A percentile compares a stretch with the other conserved stretches of the same genome.
phyloP scores from a whole-genome alignment of 163 green algal species.

The Scenedesmus sp. region DNA sequence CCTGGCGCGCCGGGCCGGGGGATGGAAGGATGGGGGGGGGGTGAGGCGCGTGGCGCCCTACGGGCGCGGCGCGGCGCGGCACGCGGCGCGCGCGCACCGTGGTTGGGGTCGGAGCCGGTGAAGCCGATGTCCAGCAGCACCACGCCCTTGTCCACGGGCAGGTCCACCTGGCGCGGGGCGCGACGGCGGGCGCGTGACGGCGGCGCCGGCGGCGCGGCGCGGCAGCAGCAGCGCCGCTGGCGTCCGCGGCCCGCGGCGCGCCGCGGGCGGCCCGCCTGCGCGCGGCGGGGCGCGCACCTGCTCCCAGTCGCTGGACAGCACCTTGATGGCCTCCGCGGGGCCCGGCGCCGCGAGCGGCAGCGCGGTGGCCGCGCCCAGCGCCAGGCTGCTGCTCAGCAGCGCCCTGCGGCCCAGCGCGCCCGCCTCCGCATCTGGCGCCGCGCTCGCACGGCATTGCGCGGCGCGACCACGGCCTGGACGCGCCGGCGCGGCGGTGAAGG shows the following conservation, averaged over 20 bases:
- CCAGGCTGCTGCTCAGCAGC: conserved; percentile 50
- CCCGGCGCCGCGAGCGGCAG: conserved; percentile 20
- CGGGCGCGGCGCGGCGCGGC: too few relatives aligned
- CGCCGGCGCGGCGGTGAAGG: conserved; percentile 24
- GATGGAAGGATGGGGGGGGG: too few relatives aligned
- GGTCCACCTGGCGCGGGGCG: conserved; percentile 81
- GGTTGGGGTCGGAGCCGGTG: conserved; percentile 83
- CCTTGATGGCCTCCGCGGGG: conserved; percentile 53
- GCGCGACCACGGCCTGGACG: background rate
- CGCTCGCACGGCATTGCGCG: background rate
- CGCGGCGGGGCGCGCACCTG: conserved; percentile 42
- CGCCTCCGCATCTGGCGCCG: conserved; percentile 16
- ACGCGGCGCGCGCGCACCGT: conserved; percentile 72
- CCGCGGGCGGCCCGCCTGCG: too few relatives aligned
- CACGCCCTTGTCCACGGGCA: conserved; percentile 90
- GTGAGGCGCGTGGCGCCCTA: background rate
- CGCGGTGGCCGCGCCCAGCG: conserved; percentile 32
- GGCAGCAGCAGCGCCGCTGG: background rate
- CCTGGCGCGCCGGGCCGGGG: conserved; percentile 67
- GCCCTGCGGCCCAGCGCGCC: conserved; percentile 33
- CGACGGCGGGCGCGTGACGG: too few relatives aligned
- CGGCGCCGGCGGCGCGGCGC: background rate
- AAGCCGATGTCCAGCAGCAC: conserved; percentile 98
- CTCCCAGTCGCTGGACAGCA: conserved; percentile 69
- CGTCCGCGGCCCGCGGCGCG: too few relatives aligned